These are phyloP conservation scores for Microcyclospora pomicola DNA, from an alignment of 2,329 filamentous ascomycete genomes.

Conservation along the genomic window DNA sequence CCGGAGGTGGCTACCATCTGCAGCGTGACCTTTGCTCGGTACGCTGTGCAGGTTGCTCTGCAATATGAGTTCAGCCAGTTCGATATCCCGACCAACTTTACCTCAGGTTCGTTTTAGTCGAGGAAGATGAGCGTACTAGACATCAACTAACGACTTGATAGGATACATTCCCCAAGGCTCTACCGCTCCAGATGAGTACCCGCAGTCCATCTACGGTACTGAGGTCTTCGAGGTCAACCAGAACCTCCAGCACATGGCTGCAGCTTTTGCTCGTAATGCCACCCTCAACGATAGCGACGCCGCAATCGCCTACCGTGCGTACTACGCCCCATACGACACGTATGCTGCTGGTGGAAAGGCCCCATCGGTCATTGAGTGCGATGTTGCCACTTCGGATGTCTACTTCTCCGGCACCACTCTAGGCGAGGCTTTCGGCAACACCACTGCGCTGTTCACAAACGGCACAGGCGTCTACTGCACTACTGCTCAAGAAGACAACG, in stretches of 20 bases:
- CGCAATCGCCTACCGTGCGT: constrained; percentile 25
- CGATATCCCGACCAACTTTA: constrained; percentile 51
- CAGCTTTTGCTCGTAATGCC: constrained; percentile 22
- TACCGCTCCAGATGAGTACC: constrained; percentile 33
- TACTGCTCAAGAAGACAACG: constrained; percentile 61
- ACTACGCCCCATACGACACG: constrained; percentile 17
- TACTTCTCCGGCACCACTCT: constrained; percentile 53
- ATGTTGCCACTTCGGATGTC: constrained; percentile 56
- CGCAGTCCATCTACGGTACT: constrained; percentile 26
- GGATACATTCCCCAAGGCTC: constrained; percentile 56
- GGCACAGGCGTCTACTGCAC: constrained; percentile 55
- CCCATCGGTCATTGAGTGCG: constrained; percentile 50
- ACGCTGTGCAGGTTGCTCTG: constrained; percentile 58
- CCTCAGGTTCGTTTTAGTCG: constrained; percentile 8
- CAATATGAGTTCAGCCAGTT: constrained; percentile 64
- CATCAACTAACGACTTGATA: constrained; percentile 24
- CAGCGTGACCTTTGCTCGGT: constrained; percentile 53
- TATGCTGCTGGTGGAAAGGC: constrained; percentile 31
- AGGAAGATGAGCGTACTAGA: neutral
- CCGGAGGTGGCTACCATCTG: constrained; percentile 53
- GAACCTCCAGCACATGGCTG: constrained; percentile 23
- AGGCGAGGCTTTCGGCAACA: constrained; percentile 51
- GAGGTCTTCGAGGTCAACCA: constrained; percentile 31
- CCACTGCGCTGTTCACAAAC: constrained; percentile 51
- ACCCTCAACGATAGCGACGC: constrained; percentile 24